phyloP scores from a whole-genome alignment of 1,284 basidiomycete species.

The Cutaneotrichosporon sp. region DNA sequence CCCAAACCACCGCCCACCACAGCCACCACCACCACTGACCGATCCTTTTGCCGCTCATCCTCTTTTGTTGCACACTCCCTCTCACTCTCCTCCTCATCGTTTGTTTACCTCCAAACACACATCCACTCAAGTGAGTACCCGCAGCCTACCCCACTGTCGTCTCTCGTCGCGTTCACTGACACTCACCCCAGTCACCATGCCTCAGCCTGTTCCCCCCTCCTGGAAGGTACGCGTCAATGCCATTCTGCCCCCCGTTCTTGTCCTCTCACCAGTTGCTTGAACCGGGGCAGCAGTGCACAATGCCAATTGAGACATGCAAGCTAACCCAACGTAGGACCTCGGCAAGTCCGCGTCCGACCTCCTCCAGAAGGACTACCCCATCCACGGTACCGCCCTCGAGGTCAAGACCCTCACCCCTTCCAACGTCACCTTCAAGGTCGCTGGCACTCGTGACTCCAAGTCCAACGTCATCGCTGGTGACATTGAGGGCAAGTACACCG shows the following conservation, averaged over 20 bases:
- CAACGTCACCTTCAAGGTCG: slow-evolving; percentile 81
- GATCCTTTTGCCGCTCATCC: background rate
- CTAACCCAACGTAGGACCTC: slow-evolving; percentile 60
- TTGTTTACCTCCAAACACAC: background rate
- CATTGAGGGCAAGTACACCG: slow-evolving; percentile 84
- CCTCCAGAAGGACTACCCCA: slow-evolving; percentile 87
- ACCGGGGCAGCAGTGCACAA: too few relatives aligned
- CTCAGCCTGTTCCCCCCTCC: slow-evolving; percentile 84
- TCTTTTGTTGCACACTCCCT: background rate
- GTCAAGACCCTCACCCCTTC: slow-evolving; percentile 94
- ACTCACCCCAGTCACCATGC: slow-evolving; percentile 53
- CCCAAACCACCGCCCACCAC: background rate
- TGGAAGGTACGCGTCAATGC: slow-evolving; percentile 63
- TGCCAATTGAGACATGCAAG: too few relatives aligned
- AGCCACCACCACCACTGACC: background rate
- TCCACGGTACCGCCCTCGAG: slow-evolving; percentile 70
- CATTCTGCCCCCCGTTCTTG: background rate
- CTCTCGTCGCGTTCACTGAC: slow-evolving; percentile 3
- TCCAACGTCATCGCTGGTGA: slow-evolving; percentile 69
- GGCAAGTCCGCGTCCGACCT: slow-evolving; percentile 97
- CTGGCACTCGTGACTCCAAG: slow-evolving; percentile 70
- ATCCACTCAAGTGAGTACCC: too few relatives aligned
- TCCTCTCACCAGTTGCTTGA: background rate
- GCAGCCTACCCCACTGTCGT: background rate
- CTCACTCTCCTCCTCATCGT: background rate